Evolutionary conservation across 495 filamentous ascomycete species (phyloP), one percentile per base, ranked within the genome.

Genomic region (Penicillium arizonense): DNA sequence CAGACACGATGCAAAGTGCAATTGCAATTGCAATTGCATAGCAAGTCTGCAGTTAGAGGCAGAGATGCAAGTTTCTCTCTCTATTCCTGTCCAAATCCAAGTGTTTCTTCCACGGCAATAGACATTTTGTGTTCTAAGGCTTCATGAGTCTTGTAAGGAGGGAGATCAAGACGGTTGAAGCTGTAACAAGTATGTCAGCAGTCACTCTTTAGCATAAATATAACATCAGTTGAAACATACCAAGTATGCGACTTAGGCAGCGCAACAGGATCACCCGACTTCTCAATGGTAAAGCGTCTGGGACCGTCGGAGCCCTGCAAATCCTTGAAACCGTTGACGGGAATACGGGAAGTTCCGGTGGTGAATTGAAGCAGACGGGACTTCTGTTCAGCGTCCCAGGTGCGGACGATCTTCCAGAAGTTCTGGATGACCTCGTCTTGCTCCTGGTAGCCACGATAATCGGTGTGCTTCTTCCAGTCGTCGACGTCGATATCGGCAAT

Each of bases 401-500:
- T 89, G 58, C 93, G 85, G 59, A 99, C 86, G 48, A 90, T 93
- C 80, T 96, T 94, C 94, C 94, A 99, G 82, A 99, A 99, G 76
- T 91, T 92, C 68, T 89, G 85, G 58, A 99, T 95, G 28, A 97
- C 95, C 64, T 96, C 90, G 68, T 97, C 95, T 46, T 83, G 85
- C 72, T 99, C 94, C 35, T 96, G 96, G 76, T 99, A 99, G n/a
- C 94, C 94, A 53, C 94, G 85, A 74, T 99, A 99, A 67, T 99
- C 94, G n/a, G 94, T 99, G 75, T 99, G 94, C 76, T 99, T 99
- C 86, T 99, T 99, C 94, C 94, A 99, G 71, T 99, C 94, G 43
- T 97, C 94, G 16, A 99, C 95, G 63, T 99, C 94, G 60, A 99
- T 99, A 69, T 99, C 94, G 39, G 94, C 95, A 65, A 99, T 99